Base-by-base conservation (phyloP, 257 asterid genomes). In the Parsonsia alboflavescens region DNA sequence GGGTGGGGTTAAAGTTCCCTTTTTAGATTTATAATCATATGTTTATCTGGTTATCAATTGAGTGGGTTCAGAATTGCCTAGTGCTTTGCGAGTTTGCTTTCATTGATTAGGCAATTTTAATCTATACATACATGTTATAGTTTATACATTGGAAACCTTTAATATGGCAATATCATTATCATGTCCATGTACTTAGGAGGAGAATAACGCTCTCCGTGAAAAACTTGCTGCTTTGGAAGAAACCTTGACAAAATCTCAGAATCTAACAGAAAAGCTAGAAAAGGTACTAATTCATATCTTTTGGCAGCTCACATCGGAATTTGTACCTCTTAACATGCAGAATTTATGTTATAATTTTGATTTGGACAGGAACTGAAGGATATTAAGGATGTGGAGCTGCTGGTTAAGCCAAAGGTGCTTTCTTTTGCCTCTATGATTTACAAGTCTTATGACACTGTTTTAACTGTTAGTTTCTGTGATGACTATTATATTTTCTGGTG, bases 331-430 rank as follows among this genome's bases (percentile, higher is more conserved):
- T 68, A 46, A 54, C 67, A 62, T 26, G 49, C 16, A 68, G 78
- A 7, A 22, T 45, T 74, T 66, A 13, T 17, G 46, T 67, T 33
- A 33, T 33, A 59, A 65, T 17, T 71, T 73, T 49, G 67, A 21
- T 76, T 77, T 70, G 77, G 54, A 80, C 93, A 95, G 99, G 99
- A 92, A 83, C 86, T 92, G 76, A 89, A 90, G 88, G 93, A 88
- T 71, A 74, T 88, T 53, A 95, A 89, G 83, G 99, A 95, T 63
- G 54, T 61, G 73, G 99, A 95, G 82, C 96, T 78, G 79, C 91
- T 87, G 80, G 86, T 88, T 91, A 95, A 90, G 83, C 91, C 96
- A 79, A 95, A 92, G 98, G 99, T 88, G 33, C 21, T 17, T 17
- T 71, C 16, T 49, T 71, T 24, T 73, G 45, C 71, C 50, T 68